Conservation (phyloP, 495 filamentous ascomycete genomes). For the Letharia lupina region DNA sequence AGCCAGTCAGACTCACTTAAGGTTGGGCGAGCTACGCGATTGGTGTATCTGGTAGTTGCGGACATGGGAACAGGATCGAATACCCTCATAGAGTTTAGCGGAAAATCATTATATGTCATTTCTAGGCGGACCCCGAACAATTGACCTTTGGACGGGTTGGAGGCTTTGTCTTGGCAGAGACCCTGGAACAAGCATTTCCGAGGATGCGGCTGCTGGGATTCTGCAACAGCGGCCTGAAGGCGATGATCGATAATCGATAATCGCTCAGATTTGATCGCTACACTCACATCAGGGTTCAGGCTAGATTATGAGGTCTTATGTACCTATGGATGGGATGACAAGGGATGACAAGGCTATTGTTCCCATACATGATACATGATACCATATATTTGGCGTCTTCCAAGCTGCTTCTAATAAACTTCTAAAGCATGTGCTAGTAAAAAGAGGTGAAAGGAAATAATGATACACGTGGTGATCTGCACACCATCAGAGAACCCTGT, state of each 20-base stretch:
- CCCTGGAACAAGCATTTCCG: constrained; percentile 14
- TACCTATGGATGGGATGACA: no score
- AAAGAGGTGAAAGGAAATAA: background rate
- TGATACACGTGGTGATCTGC: constrained; percentile 13
- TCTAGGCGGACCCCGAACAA: constrained; percentile 12
- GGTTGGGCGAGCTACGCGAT: constrained; percentile 1
- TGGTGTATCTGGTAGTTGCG: background rate
- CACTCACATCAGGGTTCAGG: no score
- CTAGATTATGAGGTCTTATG: no score
- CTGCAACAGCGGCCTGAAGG: background rate
- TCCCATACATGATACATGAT: background rate
- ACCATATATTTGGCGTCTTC: background rate
- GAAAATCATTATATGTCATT: no score
- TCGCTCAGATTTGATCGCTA: no score
- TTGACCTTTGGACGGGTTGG: constrained; percentile 3
- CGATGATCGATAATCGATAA: no score
- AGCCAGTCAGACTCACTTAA: background rate
- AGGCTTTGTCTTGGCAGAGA: constrained; percentile 9
- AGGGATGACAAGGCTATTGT: constrained; percentile 2
- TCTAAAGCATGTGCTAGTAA: constrained; percentile 3
- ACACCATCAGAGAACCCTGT: background rate
- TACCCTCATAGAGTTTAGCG: constrained; percentile 3
- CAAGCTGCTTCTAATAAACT: background rate
- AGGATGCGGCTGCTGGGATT: constrained; percentile 15
- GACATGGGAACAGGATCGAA: constrained; percentile 13